Evolutionary conservation across 78 protist species (phyloP), one percentile per base, ranked within the genome.

Genomic region (Corallochytrium limacisporum): DNA sequence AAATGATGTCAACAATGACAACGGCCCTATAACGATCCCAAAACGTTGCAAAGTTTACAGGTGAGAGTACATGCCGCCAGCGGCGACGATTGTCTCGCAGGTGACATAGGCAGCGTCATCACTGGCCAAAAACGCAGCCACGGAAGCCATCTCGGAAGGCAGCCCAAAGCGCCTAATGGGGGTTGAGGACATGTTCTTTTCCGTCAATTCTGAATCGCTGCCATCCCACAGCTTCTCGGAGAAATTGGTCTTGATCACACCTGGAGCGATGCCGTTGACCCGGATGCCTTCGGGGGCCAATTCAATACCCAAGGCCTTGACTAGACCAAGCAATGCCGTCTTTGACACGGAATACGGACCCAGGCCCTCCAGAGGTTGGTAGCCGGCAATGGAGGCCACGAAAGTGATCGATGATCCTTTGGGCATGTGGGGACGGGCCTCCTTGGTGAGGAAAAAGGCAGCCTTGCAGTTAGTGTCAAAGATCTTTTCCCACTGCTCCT

Each of bases 231-330:
- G 46, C 40, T 22, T 29, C 55, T 62, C 69, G 1, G 22, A 5
- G 29, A 61, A 62, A 8, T 12, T 16, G 8, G 70, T 62, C 10
- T 28, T n/a, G 24, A 72, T 57, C 33, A 72, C 22, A 4, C 82
- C 82, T 1, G 82, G 82, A 24, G 75, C 75, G 36, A 76, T 20
- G 33, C 47, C 43, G 60, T 76, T 76, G 38, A 69, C 67, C 33
- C 82, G 72, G 49, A 76, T 61, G 40, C 62, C 53, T 8, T 37
- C 15, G n/a, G 38, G 54, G 15, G 61, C 79, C 4, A 39, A 1
- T 65, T 65, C 79, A 20, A 26, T 26, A 26, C 74, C 69, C 6
- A 75, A 6, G 20, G 49, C 74, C 47, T 60, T 51, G 38, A 49
- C 36, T 20, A 75, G 40, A 36, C 74, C 81, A 18, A 65, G 24